Percentiles rank a stretch among this genome's conserved stretches.
Evolutionary conservation across 495 filamentous ascomycete genomes (phyloP).

Genomic region (Zalerion maritima): DNA sequence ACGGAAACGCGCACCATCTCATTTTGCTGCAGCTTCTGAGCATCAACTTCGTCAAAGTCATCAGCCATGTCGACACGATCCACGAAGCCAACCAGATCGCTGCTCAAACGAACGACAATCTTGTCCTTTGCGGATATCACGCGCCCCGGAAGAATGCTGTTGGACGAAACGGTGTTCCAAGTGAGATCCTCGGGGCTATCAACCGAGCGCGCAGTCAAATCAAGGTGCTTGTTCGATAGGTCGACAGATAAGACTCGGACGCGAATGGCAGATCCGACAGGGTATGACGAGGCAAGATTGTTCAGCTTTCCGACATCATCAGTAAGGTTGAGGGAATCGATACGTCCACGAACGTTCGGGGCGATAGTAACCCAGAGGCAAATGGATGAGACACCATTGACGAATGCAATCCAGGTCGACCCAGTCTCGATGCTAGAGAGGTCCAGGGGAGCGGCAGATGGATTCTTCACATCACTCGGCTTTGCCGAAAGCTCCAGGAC

Average conservation of each 20-base stretch:
- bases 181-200: conserved; percentile 38
- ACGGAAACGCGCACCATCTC: conserved; percentile 76
- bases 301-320: conserved; percentile 67
- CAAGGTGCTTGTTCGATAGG: conserved; percentile 54
- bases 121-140: conserved; percentile 78
- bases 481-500: conserved; percentile 88
- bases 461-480: conserved; percentile 43
- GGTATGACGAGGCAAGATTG: conserved; percentile 69
- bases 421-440: conserved; percentile 61
- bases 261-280: conserved; percentile 70
- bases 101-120: conserved; percentile 70
- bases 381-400: conserved; percentile 71
- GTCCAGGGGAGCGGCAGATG: conserved; percentile 38
- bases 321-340: conserved; percentile 66
- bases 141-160: conserved; percentile 67
- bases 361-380: conserved; percentile 81
- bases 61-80: conserved; percentile 68
- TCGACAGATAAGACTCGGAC: conserved; percentile 67
- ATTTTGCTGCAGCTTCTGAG: conserved; percentile 51
- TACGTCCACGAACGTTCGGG: conserved; percentile 75
- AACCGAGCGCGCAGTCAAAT: conserved; percentile 59
- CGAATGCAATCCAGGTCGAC: conserved; percentile 58
- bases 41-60: conserved; percentile 63
- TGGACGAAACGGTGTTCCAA: conserved; percentile 52
- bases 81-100: conserved; percentile 56